Evolutionary conservation across 345 rosid genomes (phyloP), one percentile per base, ranked within the genome.

Genomic region (Gossypium longicalyx): DNA sequence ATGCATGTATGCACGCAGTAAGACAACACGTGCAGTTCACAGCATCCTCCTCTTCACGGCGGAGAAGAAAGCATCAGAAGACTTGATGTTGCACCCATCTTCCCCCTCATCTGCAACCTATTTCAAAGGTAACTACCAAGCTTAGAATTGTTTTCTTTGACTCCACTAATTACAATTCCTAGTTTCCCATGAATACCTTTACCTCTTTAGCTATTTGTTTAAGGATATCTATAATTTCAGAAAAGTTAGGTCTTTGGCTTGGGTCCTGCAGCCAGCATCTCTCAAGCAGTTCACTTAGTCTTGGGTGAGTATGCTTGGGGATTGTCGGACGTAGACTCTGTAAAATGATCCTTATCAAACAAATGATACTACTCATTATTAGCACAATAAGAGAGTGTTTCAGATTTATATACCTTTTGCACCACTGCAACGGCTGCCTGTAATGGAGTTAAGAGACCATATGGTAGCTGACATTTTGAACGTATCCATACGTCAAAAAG

Each of bases 401-500:
- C 70, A 72, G 43, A 53, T 56, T 16, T 20, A 56, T 68, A 57
- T 82, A 93, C 98, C 93, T 89, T 93, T 81, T 93, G 97, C 79
- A 91, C 97, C 76, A 93, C 97, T 20, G 97, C 97, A 7, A 91
- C 92, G 44, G 98, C 97, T 43, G 97, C 97, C 85, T 95, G 98
- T 77, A 95, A 76, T 59, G 97, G 98, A 77, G 97, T 90, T 71
- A 91, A 71, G 81, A 75, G 76, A 12, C 93, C 74, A 71, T 95
- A 93, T 48, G 98, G 97, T 45, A 93, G 88, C 98, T 93, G 92
- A 48, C 56, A 79, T 72, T 47, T 79, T 68, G 43, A 68, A 52
- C 48, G 54, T 8, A 66, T 70, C 56, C n/a, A 27, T 73, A 17
- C 47, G 60, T 67, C 19, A 65, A 58, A 56, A 17, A 45, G 17